Percentiles rank a stretch among this genome's conserved stretches.
phyloP scores from a whole-genome alignment of 192 early-diverging fungal genomes.

The Paraglomus brasilianum region DNA sequence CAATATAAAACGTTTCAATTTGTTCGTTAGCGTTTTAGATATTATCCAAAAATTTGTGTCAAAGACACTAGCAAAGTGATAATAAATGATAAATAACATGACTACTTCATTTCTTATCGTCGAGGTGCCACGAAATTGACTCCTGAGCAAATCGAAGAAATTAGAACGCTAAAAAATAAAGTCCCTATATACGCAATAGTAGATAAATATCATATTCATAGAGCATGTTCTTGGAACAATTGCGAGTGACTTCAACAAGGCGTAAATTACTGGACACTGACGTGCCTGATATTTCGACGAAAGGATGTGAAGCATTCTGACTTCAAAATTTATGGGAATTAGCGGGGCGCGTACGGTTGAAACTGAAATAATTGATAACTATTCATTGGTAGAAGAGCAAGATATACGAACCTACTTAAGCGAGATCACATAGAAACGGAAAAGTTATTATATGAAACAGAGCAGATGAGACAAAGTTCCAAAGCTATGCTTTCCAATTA shows the following conservation, averaged over 20 bases:
- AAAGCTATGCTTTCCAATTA: neutral
- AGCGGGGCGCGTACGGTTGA: too few species aligned
- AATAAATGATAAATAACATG: too few species aligned
- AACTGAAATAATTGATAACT: conserved; percentile 9
- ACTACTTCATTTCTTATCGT: too few species aligned
- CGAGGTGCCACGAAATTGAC: neutral
- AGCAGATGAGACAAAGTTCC: neutral
- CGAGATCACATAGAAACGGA: neutral
- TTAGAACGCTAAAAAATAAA: conserved; percentile 13
- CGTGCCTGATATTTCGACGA: too few species aligned
- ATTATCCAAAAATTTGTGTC: too few species aligned
- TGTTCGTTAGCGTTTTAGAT: too few species aligned
- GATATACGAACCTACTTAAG: neutral
- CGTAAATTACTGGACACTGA: neutral
- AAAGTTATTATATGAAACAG: neutral
- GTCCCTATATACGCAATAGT: neutral
- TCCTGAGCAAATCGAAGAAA: conserved; percentile 6
- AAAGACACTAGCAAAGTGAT: too few species aligned
- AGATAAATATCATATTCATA: conserved; percentile 21
- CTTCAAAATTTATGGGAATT: neutral
- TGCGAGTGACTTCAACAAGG: conserved; percentile 6
- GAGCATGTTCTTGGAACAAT: too few species aligned
- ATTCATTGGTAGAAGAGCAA: neutral
- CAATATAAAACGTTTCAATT: too few species aligned
- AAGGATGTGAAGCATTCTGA: too few species aligned